A percentile compares a stretch with the other conserved stretches of the same genome.
Conservation (phyloP, 164 flowering plant species). For the Vitis amurensis region DNA sequence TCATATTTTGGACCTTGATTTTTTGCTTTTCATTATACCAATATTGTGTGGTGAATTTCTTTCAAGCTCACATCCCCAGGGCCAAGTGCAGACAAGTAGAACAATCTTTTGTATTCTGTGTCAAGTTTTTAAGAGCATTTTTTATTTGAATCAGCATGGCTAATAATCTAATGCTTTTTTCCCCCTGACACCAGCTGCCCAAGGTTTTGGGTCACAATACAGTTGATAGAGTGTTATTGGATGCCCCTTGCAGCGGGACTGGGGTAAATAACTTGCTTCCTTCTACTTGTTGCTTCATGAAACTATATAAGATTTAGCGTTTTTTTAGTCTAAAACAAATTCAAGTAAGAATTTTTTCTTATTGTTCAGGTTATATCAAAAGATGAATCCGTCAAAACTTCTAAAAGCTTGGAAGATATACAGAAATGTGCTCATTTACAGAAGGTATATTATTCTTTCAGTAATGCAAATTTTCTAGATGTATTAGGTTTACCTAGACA, state of each 20-base stretch:
- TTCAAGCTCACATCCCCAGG: neutral
- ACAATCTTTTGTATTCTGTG: neutral
- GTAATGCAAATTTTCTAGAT: neutral
- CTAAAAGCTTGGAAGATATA: slow-evolving; percentile 78
- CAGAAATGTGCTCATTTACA: slow-evolving; percentile 78
- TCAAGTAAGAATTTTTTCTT: neutral
- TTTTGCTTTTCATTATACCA: too few species aligned
- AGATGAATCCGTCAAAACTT: slow-evolving; percentile 90
- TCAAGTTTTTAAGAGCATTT: neutral
- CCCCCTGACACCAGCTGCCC: slow-evolving; percentile 55
- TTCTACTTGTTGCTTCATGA: neutral
- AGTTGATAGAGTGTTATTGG: slow-evolving; percentile 86
- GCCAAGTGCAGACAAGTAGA: neutral
- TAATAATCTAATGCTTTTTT: neutral
- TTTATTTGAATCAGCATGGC: neutral
- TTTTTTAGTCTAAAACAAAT: too few species aligned
- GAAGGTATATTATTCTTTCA: slow-evolving; percentile 56
- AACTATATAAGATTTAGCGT: neutral
- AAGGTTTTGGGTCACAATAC: slow-evolving; percentile 77
- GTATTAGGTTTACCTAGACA: neutral
- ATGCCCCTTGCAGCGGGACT: slow-evolving; percentile 99
- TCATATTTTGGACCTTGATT: too few species aligned
- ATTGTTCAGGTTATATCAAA: slow-evolving; percentile 86
- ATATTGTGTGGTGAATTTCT: neutral
- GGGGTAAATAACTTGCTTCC: slow-evolving; percentile 57